Base-by-base conservation (phyloP, 768 basidiomycete species). In the Tricholoma flavovirens region DNA sequence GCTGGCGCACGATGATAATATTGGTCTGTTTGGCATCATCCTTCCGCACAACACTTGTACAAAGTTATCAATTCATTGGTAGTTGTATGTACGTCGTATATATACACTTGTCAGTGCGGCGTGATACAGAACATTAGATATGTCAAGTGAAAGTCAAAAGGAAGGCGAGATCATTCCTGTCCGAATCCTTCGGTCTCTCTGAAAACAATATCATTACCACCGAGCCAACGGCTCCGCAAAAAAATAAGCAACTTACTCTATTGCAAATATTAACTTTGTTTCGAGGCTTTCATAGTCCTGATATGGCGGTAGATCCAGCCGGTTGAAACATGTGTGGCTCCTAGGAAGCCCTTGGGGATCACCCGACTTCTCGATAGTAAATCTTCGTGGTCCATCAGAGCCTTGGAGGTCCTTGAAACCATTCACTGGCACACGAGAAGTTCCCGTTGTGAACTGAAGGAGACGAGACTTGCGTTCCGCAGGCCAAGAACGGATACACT, bases 391-490 rank as follows among this genome's bases (percentile, higher is more conserved):
- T 0, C 93, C 93, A 70, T 97, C 93, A 0, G 89, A 90, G 8
- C 93, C 93, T 72, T 96, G 93, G 6, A 95, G 76, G 66, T 96
- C 93, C 66, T 94, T 94, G 79, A 96, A 96, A 0, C 93, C 94
- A 66, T 93, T 93, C 63, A 93, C 93, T 10, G 93, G 87, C 21
- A 90, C 82, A 58, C 88, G 77, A n/a, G 88, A 90, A 2, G 87
- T 90, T 17, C 87, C 87, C 1, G 91, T 94, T 5, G 90, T 89
- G 71, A 96, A 96, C 69, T 94, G 93, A 17, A 95, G 73, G 35
- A 94, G 70, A 12, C 92, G 84, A 38, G 88, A 87, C 69, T 94
- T 94, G 60, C 89, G 82, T 68, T 96, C 93, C 0, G 89, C 78
- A 8, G 93, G 89, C 93, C 93, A 96, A 32, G 86, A 84, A 35